These are phyloP conservation scores for Kwoniella shandongensis DNA, from an alignment of 768 basidiomycete genomes.

Conservation along the genomic window DNA sequence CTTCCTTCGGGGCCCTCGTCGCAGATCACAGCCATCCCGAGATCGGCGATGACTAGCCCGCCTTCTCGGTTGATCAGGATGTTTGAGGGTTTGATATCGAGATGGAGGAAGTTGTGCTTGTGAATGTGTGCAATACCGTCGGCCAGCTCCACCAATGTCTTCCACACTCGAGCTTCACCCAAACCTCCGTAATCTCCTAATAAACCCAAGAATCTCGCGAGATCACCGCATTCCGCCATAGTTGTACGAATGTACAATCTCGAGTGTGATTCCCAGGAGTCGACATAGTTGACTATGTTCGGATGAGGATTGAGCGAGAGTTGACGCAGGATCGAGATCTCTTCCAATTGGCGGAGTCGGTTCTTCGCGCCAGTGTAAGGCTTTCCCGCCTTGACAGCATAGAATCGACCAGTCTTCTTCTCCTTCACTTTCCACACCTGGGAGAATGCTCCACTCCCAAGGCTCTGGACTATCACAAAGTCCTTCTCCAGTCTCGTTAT, in stretches of 20 bases:
- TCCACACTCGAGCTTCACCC: constrained; percentile 94
- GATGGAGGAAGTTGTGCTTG: constrained; percentile 80
- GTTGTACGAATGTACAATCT: constrained; percentile 89
- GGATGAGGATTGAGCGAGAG: constrained; percentile 58
- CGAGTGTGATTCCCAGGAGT: constrained; percentile 94
- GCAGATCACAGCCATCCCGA: constrained; percentile 97
- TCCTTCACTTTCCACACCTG: constrained; percentile 72
- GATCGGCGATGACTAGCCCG: constrained; percentile 93
- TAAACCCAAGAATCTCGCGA: constrained; percentile 85
- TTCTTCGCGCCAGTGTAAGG: constrained; percentile 86
- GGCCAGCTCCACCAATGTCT: constrained; percentile 78
- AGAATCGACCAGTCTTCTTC: constrained; percentile 56
- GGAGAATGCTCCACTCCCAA: constrained; percentile 92
- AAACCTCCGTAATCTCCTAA: constrained; percentile 81
- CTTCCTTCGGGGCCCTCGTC: constrained; percentile 58
- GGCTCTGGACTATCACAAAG: constrained; percentile 73
- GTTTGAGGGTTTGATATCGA: constrained; percentile 97
- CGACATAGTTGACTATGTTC: constrained; percentile 82
- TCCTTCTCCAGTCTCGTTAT: constrained; percentile 65
- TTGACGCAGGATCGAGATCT: constrained; percentile 85
- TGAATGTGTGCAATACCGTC: constrained; percentile 89
- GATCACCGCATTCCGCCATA: constrained; percentile 82
- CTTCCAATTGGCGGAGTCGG: constrained; percentile 84
- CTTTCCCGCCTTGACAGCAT: constrained; percentile 82
- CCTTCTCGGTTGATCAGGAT: constrained; percentile 86